Evolutionary conservation across 2,329 filamentous ascomycete species (phyloP).

Genomic region (Beauveria scarabaeidicola): DNA sequence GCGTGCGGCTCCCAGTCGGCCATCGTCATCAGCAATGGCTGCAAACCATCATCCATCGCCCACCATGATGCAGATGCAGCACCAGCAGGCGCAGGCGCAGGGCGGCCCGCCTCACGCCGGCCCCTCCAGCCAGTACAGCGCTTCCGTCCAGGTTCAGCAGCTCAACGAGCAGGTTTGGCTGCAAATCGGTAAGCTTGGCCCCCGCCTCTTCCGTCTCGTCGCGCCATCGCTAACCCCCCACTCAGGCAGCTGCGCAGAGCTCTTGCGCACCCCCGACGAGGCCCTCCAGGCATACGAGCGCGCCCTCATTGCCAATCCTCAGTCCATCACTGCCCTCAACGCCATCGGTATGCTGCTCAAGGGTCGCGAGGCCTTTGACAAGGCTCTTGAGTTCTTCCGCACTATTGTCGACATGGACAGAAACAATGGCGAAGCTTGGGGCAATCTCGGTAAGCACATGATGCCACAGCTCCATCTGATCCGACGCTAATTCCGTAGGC

Average conservation of each 20-base stretch:
- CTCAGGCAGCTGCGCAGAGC: conserved; percentile 73
- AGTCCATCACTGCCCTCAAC: conserved; percentile 87
- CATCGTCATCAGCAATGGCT: conserved; percentile 41
- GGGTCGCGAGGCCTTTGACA: conserved; percentile 86
- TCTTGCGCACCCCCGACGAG: conserved; percentile 80
- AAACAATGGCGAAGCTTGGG: conserved; percentile 92
- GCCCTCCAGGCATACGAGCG: conserved; percentile 87
- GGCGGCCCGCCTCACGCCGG: conserved; percentile 42
- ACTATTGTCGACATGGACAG: conserved; percentile 84
- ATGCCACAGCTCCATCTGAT: background rate
- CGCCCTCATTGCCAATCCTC: conserved; percentile 77
- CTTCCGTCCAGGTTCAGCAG: conserved; percentile 65
- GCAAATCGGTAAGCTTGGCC: conserved; percentile 62
- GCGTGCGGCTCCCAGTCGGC: conserved; percentile 13
- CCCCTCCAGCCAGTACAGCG: conserved; percentile 49
- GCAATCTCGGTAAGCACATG: conserved; percentile 65
- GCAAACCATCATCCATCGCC: conserved; percentile 73
- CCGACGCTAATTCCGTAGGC: conserved; percentile 40
- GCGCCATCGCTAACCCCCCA: conserved; percentile 21
- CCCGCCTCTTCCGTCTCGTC: conserved; percentile 15
- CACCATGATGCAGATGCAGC: conserved; percentile 62
- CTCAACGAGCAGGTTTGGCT: conserved; percentile 89
- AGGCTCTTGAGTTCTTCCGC: conserved; percentile 87
- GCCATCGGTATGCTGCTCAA: conserved; percentile 87
- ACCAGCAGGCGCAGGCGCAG: conserved; percentile 51